These are phyloP conservation scores for Neltuma alba DNA, from an alignment of 306 rosid genomes.

Conservation along the genomic window DNA sequence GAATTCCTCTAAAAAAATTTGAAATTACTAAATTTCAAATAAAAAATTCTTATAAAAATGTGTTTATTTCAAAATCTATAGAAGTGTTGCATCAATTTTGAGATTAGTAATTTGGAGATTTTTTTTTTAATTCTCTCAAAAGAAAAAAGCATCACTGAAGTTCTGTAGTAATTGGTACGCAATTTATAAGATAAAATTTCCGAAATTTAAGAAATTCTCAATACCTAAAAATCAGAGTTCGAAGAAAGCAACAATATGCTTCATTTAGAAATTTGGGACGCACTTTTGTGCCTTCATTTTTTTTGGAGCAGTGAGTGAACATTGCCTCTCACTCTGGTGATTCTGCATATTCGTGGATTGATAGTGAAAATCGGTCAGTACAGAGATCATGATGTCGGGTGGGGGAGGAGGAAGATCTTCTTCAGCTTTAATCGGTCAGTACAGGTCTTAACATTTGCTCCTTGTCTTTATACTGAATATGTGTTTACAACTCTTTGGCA, in stretches of 20 bases:
- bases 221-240: neutral
- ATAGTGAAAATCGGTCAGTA: constrained; percentile 23
- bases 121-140: too few relatives aligned
- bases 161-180: too few relatives aligned
- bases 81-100: too few relatives aligned
- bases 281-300: too few relatives aligned
- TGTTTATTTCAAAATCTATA: too few relatives aligned
- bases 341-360: constrained; percentile 22
- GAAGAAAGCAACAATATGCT: neutral
- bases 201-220: neutral
- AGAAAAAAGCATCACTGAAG: too few relatives aligned
- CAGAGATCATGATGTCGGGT: constrained; percentile 40
- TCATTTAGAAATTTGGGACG: neutral
- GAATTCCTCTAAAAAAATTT: too few relatives aligned
- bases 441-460: constrained; percentile 44
- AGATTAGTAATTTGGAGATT: too few relatives aligned
- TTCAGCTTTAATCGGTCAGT: constrained; percentile 66
- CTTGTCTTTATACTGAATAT: neutral
- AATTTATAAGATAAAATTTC: neutral
- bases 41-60: too few relatives aligned
- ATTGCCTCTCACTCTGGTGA: neutral
- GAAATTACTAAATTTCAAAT: too few relatives aligned
- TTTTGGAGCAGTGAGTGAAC: neutral
- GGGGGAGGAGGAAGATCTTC: constrained; percentile 47
- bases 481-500: neutral